Base-by-base conservation (phyloP, 805 yeast species). In the Zygoascus biomembranicola region DNA sequence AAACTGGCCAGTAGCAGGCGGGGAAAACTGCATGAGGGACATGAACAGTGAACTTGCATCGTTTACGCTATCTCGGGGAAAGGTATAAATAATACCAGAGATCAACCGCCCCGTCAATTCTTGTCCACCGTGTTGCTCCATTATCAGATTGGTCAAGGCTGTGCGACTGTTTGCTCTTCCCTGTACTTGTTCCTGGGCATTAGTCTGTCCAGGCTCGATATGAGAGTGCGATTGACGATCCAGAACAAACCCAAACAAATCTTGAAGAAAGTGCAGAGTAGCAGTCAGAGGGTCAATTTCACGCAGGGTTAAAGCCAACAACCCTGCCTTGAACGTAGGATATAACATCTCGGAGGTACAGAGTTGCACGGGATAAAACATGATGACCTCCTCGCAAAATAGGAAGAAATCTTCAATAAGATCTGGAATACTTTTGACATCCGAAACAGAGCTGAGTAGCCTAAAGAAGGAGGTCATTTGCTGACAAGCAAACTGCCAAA, bases 361-460 rank as follows among this genome's bases (percentile, higher is more conserved):
- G 13, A 82, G 73, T 46, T 77, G 71, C 52, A 74, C 68, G 0
- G 90, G 88, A 65, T 77, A 86, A 64, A 80, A 87, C 85, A 85
- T 85, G 51, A 90, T 69, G 50, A 88, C 72, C 64, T 89, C 96
- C 57, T 78, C 74, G 70, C 84, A 75, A 85, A 88, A 83, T 57
- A 90, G 74, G 76, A 84, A 87, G 65, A 84, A 90, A 71, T 90
- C 96, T 69, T 92, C 96, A 47, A 90, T 74, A 32, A 87, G 75
- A 66, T 89, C 96, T 2, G 87, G 82, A 46, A 76, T 58, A 49
- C 69, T 72, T 19, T 60, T 56, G 31, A 66, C 76, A 65, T 87
- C 95, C 5, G 74, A 57, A 49, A 68, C 18, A 13, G 39, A 70
- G 20, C 60, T 55, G 39, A 47, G 59, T 52, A 53, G 71, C 18